phyloP scores from a whole-genome alignment of 768 basidiomycete species.

The Fistulinella prunicolor region DNA sequence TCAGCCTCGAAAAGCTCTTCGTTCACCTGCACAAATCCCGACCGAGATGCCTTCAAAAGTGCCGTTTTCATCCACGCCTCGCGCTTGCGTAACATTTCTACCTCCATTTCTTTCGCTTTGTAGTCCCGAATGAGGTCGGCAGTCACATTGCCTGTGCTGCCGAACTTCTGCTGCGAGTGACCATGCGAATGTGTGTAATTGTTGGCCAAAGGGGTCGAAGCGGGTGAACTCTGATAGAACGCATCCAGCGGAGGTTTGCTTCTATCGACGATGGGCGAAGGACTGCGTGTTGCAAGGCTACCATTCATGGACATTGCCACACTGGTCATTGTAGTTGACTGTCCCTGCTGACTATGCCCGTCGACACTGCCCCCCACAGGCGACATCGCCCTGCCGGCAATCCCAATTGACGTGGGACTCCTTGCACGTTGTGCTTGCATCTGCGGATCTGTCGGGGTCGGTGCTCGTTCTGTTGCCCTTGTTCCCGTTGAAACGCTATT shows the following conservation, averaged over 20 bases:
- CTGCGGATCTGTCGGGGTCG: conserved; percentile 53
- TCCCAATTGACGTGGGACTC: conserved; percentile 51
- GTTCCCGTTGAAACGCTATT: conserved; percentile 26
- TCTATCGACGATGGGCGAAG: conserved; percentile 56
- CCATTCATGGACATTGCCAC: conserved; percentile 54
- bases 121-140: conserved; percentile 78
- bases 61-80: conserved; percentile 87
- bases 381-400: conserved; percentile 55
- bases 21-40: conserved; percentile 71
- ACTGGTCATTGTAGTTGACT: conserved; percentile 49
- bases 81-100: conserved; percentile 72
- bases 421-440: conserved; percentile 39
- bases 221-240: conserved; percentile 45
- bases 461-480: conserved; percentile 43
- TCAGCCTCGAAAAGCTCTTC: conserved; percentile 45
- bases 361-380: conserved; percentile 41
- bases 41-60: conserved; percentile 65
- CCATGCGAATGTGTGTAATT: conserved; percentile 46
- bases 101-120: conserved; percentile 77
- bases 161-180: conserved; percentile 31
- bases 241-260: conserved; percentile 57
- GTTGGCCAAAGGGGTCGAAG: conserved; percentile 47
- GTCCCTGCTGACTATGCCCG: conserved; percentile 19
- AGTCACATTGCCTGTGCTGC: conserved; percentile 66
- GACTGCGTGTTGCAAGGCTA: conserved; percentile 45